Evolutionary conservation across 768 basidiomycete species (phyloP).

Genomic region (Trametes cubensis): DNA sequence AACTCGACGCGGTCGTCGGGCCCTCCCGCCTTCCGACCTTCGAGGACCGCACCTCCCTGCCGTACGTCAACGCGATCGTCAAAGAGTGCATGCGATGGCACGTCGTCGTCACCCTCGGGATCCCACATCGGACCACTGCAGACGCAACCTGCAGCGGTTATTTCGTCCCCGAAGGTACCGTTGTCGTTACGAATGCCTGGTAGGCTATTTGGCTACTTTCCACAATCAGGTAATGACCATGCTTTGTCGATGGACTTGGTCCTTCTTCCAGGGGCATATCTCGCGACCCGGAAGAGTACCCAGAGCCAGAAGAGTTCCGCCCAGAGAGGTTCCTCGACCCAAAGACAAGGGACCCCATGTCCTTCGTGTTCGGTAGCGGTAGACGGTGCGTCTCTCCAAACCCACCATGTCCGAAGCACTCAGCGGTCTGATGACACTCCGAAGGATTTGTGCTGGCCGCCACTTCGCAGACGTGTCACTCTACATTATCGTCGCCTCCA

Average conservation of each 20-base stretch:
- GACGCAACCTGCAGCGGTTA: constrained; percentile 30
- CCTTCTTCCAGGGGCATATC: constrained; percentile 18
- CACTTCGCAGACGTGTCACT: constrained; percentile 18
- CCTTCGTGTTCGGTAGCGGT: constrained; percentile 22
- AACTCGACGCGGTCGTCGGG: constrained; percentile 34
- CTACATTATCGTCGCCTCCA: constrained; percentile 21
- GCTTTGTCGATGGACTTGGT: not conserved
- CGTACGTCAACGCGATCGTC: constrained; percentile 32
- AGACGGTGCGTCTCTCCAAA: constrained; percentile 5
- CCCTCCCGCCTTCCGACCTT: constrained; percentile 32
- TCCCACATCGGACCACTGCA: constrained; percentile 27
- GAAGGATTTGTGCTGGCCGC: constrained; percentile 24
- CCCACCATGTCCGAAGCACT: too few relatives aligned
- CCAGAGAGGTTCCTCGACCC: constrained; percentile 17
- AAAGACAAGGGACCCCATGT: constrained; percentile 5
- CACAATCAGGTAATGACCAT: too few relatives aligned
- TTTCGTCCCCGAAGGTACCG: constrained; percentile 34
- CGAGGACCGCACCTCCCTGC: constrained; percentile 27
- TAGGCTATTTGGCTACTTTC: not conserved
- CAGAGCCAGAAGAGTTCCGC: constrained; percentile 22
- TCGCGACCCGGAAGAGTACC: constrained; percentile 9
- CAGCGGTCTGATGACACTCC: too few relatives aligned
- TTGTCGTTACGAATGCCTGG: constrained; percentile 21
- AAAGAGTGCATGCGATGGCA: constrained; percentile 33
- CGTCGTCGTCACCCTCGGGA: constrained; percentile 26